phyloP scores from a whole-genome alignment of 441 rosid genomes.

The Manihot esculenta region DNA sequence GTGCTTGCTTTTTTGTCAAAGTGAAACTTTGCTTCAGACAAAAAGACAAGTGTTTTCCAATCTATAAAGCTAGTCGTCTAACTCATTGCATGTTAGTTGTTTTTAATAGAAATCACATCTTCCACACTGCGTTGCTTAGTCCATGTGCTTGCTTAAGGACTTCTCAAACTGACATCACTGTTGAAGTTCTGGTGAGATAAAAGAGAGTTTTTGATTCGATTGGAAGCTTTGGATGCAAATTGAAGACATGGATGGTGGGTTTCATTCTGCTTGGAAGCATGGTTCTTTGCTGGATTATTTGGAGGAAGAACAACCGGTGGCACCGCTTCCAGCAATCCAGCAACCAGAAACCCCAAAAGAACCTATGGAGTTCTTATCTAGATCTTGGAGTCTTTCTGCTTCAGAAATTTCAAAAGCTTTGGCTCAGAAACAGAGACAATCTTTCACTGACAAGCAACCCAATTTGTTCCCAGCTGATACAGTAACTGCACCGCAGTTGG shows the following conservation, averaged over 20 bases:
- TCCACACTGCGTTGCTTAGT: neutral
- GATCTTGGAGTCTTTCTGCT: constrained; percentile 94
- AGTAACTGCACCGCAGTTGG: constrained; percentile 38
- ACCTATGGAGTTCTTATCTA: constrained; percentile 89
- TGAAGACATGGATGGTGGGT: constrained; percentile 52
- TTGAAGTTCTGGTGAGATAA: constrained; percentile 5
- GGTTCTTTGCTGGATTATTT: constrained; percentile 46
- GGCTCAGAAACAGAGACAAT: constrained; percentile 63
- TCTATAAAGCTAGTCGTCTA: no score
- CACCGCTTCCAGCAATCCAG: constrained; percentile 50
- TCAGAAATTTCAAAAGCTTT: constrained; percentile 94
- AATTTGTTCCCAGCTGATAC: constrained; percentile 34
- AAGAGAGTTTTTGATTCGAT: neutral
- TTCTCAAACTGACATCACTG: neutral
- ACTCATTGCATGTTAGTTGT: no score
- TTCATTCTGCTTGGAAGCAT: constrained; percentile 44
- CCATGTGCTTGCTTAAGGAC: neutral
- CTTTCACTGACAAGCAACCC: constrained; percentile 29
- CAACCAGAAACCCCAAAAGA: constrained; percentile 82
- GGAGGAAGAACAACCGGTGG: constrained; percentile 48
- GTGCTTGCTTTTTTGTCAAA: neutral
- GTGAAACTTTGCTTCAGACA: neutral
- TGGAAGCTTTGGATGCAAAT: neutral
- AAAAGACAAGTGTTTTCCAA: neutral
- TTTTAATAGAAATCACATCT: neutral